Evolutionary conservation across 345 rosid species (phyloP).

Genomic region (Xanthoceras sorbifolium): DNA sequence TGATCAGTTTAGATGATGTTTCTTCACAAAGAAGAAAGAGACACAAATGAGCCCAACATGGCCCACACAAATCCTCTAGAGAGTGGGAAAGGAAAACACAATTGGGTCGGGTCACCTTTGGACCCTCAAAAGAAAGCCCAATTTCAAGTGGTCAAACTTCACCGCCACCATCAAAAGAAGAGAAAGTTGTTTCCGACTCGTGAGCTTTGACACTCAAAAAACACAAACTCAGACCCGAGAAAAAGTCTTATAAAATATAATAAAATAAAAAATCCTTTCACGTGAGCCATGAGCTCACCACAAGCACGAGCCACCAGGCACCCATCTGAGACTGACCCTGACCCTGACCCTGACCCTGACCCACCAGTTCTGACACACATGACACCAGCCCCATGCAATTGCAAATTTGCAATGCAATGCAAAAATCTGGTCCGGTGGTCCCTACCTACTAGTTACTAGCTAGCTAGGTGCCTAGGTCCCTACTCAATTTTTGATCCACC

Average conservation of each 20-base stretch:
- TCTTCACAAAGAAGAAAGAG: slow-evolving; percentile 4
- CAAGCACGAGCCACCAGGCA: slow-evolving; percentile 26
- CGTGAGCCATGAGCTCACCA: slow-evolving; percentile 38
- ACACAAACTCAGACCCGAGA: not conserved
- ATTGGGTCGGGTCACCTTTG: not conserved
- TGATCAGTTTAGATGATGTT: not conserved
- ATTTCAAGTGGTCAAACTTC: slow-evolving; percentile 19
- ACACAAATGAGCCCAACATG: slow-evolving; percentile 10
- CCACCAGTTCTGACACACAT: slow-evolving; percentile 19
- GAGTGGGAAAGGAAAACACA: not conserved
- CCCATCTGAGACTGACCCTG: slow-evolving; percentile 16
- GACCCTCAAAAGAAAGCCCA: slow-evolving; percentile 22
- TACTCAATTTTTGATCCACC: slow-evolving; percentile 18
- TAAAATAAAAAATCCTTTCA: slow-evolving; percentile 31
- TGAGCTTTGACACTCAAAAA: not conserved
- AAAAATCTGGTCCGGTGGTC: not conserved
- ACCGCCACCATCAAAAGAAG: slow-evolving; percentile 38
- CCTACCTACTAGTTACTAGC: not conserved
- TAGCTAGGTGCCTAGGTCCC: not conserved
- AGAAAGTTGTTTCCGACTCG: slow-evolving; percentile 32
- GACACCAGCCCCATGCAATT: not conserved
- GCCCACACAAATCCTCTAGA: not conserved
- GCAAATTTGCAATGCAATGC: no score
- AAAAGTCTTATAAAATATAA: no score
- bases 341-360: not conserved